These are phyloP conservation scores for Quillaja saponaria DNA, from an alignment of 306 rosid genomes.

Conservation along the genomic window DNA sequence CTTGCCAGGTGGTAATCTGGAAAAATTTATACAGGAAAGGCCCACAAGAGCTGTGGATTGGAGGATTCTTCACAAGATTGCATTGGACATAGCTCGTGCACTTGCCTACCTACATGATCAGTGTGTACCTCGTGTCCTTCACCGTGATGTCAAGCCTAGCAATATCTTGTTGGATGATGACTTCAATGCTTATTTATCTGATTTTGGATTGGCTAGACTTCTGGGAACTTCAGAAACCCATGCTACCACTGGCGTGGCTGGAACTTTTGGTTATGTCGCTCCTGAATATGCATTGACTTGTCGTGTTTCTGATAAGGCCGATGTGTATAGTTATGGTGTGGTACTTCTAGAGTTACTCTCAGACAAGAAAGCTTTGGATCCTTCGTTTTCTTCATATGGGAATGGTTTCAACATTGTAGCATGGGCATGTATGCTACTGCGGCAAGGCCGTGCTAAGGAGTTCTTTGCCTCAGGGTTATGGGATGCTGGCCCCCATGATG, in stretches of 20 bases:
- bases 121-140: conserved; percentile 92
- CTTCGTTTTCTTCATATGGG: conserved; percentile 80
- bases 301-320: conserved; percentile 93
- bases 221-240: conserved; percentile 95
- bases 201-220: conserved; percentile 93
- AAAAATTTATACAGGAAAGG: conserved; percentile 86
- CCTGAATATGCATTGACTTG: conserved; percentile 98
- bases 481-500: conserved; percentile 82
- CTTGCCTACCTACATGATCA: conserved; percentile 87
- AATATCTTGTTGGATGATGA: conserved; percentile 87
- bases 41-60: conserved; percentile 87
- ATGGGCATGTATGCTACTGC: conserved; percentile 82
- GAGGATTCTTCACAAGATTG: conserved; percentile 92
- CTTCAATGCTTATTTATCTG: conserved; percentile 80
- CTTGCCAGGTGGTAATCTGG: conserved; percentile 87
- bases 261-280: conserved; percentile 94
- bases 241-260: conserved; percentile 97
- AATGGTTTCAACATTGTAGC: conserved; percentile 94
- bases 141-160: conserved; percentile 94
- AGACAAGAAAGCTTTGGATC: conserved; percentile 91
- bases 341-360: conserved; percentile 91
- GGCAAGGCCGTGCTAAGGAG: conserved; percentile 84
- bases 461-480: conserved; percentile 82
- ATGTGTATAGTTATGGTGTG: conserved; percentile 96
- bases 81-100: conserved; percentile 84